Percentiles rank a stretch among this genome's conserved stretches.
Conservation (phyloP, 2,329 filamentous ascomycete genomes). For the Aureobasidium namibiae region DNA sequence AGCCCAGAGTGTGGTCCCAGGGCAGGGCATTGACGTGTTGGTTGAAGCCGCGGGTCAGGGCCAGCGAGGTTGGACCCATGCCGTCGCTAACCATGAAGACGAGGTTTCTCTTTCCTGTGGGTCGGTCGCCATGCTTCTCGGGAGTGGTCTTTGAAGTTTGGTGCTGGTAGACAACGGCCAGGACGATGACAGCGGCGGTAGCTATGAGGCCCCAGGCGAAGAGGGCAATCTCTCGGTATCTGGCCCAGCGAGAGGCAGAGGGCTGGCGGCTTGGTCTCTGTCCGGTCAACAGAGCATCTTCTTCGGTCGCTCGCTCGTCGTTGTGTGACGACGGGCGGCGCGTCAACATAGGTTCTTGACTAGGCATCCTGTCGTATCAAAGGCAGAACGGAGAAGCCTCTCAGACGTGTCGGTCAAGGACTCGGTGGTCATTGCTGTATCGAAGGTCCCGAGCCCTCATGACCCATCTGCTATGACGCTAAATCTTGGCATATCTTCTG, state of each 20-base stretch:
- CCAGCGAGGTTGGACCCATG: conserved; percentile 90
- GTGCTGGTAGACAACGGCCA: conserved; percentile 74
- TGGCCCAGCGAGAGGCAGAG: conserved; percentile 39
- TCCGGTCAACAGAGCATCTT: conserved; percentile 55
- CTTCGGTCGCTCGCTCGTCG: conserved; percentile 46
- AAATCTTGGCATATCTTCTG: neutral
- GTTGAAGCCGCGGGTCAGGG: conserved; percentile 76
- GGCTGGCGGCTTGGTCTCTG: conserved; percentile 29
- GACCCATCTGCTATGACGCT: conserved; percentile 6
- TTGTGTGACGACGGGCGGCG: conserved; percentile 48
- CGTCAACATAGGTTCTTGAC: conserved; percentile 46
- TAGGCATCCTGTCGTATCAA: conserved; percentile 25
- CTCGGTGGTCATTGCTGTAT: neutral
- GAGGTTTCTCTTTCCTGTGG: conserved; percentile 71
- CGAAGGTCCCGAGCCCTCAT: neutral
- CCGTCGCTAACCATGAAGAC: conserved; percentile 99
- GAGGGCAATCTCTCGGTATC: conserved; percentile 66
- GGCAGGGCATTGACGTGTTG: conserved; percentile 70
- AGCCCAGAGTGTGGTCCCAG: conserved; percentile 62
- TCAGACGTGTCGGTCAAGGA: neutral
- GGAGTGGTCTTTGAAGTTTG: conserved; percentile 31
- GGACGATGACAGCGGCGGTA: conserved; percentile 67
- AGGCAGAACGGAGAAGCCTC: neutral
- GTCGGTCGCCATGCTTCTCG: conserved; percentile 19
- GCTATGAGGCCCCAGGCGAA: conserved; percentile 78